A percentile compares a stretch with the other conserved stretches of the same genome.
Conservation (phyloP, 2,329 filamentous ascomycete genomes). For the Bimuria novae-zelandiae region DNA sequence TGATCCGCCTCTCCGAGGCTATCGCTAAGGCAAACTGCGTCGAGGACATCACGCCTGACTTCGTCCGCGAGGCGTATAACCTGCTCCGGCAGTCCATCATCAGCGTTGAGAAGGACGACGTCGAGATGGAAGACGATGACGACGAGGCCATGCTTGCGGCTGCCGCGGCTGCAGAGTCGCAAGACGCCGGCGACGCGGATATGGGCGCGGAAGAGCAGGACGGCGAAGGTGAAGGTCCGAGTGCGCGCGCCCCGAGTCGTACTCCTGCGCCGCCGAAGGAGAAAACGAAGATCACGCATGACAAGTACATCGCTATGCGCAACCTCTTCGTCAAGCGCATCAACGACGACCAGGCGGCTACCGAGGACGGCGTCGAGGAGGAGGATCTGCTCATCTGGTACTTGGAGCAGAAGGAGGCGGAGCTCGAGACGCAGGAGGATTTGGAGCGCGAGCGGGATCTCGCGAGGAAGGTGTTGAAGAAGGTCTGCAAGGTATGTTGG, state of each 20-base stretch:
- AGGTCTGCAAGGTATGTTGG: slow-evolving; percentile 85
- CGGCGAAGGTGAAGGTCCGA: slow-evolving; percentile 47
- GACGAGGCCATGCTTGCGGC: slow-evolving; percentile 62
- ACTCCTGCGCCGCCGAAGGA: slow-evolving; percentile 52
- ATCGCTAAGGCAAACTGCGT: slow-evolving; percentile 98
- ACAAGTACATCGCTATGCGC: slow-evolving; percentile 90
- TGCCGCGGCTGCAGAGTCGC: slow-evolving; percentile 55
- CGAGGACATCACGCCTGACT: slow-evolving; percentile 79
- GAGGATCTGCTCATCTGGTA: slow-evolving; percentile 87
- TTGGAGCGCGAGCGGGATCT: slow-evolving; percentile 74
- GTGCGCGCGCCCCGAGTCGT: slow-evolving; percentile 41
- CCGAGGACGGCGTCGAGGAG: slow-evolving; percentile 82
- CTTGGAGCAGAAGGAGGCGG: slow-evolving; percentile 84
- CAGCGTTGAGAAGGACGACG: slow-evolving; percentile 95
- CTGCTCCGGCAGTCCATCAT: slow-evolving; percentile 94
- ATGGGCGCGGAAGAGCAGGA: slow-evolving; percentile 32
- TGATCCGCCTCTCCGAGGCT: slow-evolving; percentile 96
- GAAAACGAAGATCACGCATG: slow-evolving; percentile 90
- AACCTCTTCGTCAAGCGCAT: slow-evolving; percentile 83
- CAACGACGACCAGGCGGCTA: slow-evolving; percentile 76
- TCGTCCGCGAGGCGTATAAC: slow-evolving; percentile 91
- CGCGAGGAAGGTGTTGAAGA: slow-evolving; percentile 84
- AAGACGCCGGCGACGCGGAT: slow-evolving; percentile 49
- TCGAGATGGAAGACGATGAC: slow-evolving; percentile 86
- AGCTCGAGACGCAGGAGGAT: slow-evolving; percentile 80